Percentiles rank a stretch among this genome's conserved stretches.
phyloP scores from a whole-genome alignment of 140 eudicot genomes.

The Senecio squalidus region DNA sequence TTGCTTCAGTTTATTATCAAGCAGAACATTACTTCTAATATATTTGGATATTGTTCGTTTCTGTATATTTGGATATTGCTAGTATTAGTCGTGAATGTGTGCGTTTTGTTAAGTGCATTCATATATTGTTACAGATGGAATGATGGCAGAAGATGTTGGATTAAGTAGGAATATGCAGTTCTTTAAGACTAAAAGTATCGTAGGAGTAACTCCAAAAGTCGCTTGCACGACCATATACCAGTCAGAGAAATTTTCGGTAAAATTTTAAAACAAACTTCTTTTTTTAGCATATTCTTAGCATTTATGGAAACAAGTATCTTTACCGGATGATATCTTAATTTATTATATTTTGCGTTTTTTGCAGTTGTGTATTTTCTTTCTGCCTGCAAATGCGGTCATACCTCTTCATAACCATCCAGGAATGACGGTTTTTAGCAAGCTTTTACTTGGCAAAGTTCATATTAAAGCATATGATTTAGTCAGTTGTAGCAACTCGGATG shows the following conservation, averaged over 20 bases:
- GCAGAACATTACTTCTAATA: neutral
- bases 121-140: slow-evolving; percentile 42
- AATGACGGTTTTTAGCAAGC: slow-evolving; percentile 93
- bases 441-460: slow-evolving; percentile 79
- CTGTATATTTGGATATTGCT: neutral
- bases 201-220: slow-evolving; percentile 45
- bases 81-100: neutral
- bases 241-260: slow-evolving; percentile 62
- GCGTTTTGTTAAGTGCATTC: neutral
- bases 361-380: slow-evolving; percentile 72
- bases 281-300: neutral
- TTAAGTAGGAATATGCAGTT: slow-evolving; percentile 53
- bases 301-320: neutral
- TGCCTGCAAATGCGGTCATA: slow-evolving; percentile 66
- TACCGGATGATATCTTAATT: neutral
- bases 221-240: slow-evolving; percentile 60
- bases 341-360: slow-evolving; percentile 1
- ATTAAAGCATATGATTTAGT: slow-evolving; percentile 83
- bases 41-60: neutral
- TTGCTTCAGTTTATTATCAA: neutral
- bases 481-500: slow-evolving; percentile 24
- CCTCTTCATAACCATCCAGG: slow-evolving; percentile 96
- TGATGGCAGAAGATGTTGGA: slow-evolving; percentile 81
- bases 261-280: neutral
- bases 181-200: slow-evolving; percentile 36